Base-by-base conservation (phyloP, 805 yeast genomes). In the Saccharomycopsis sp. region DNA sequence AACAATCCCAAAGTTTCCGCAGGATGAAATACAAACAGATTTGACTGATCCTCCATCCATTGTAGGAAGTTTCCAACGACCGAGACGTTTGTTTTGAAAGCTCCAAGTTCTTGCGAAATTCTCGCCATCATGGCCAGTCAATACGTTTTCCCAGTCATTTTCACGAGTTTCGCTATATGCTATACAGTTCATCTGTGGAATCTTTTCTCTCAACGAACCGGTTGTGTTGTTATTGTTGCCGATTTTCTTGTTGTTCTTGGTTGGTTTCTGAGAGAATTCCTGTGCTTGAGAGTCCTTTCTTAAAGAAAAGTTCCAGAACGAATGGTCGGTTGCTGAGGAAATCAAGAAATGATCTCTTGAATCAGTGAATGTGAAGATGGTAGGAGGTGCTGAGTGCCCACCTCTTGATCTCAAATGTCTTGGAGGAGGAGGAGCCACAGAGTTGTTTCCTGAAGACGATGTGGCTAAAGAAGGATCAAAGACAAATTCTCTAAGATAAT, bases 201-300 rank as follows among this genome's bases (percentile, higher is more conserved):
- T 84, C 66, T 89, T 88, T 58, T 83, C 91, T 60, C 79, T 81
- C 65, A 81, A 73, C 34, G 80, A 74, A 29, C 75, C 91, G 3
- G 81, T 87, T 56, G 75, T 73, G 64, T 87, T 78, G 42, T 70
- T 69, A 5, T 64, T 67, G 20, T 72, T 70, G 49, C 80, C 81
- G 59, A 77, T 76, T 12, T 66, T 61, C 20, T 71, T 73, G 64
- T 77, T 77, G 52, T 75, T 76, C 54, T 67, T 69, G 8, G 75
- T 77, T 20, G 80, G 74, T 64, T 87, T 81, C 72, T 92, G 97
- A 0, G 97, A 91, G 67, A 94, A 74, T 69, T 91, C 96, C 67
- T 89, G 97, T 2, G 96, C 89, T 72, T 94, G 99, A 0, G 97
- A 96, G 71, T 94, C 98, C 70, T 94, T 94, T 66, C 98, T 80